Conservation (phyloP, 2,329 filamentous ascomycete genomes). For the Pseudogymnoascus sp. region DNA sequence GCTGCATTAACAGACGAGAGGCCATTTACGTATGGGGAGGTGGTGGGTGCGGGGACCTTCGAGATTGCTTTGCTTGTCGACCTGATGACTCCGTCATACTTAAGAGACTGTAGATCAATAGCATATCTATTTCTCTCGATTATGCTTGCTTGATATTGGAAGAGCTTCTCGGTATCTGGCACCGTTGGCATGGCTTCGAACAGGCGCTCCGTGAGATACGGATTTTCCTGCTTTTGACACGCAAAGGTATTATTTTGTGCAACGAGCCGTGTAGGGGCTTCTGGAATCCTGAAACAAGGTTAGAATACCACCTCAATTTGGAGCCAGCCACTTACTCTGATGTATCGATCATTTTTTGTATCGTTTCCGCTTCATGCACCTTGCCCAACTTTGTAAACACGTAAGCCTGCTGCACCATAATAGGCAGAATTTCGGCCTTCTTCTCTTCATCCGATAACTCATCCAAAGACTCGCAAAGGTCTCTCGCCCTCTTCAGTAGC, state of each 20-base stretch:
- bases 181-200: constrained; percentile 47
- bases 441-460: constrained; percentile 70
- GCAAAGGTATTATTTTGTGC: constrained; percentile 56
- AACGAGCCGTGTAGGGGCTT: constrained; percentile 58
- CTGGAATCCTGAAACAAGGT: constrained; percentile 49
- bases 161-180: constrained; percentile 56
- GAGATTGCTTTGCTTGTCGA: constrained; percentile 40
- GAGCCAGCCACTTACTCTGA: constrained; percentile 44
- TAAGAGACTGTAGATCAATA: constrained; percentile 59
- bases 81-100: constrained; percentile 53
- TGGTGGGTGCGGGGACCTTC: constrained; percentile 39
- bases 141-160: constrained; percentile 60
- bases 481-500: constrained; percentile 61
- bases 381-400: constrained; percentile 62
- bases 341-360: constrained; percentile 55
- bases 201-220: constrained; percentile 59
- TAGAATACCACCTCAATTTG: constrained; percentile 21
- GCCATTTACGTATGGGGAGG: constrained; percentile 44
- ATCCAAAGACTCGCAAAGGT: constrained; percentile 65
- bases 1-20: constrained; percentile 65
- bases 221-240: constrained; percentile 46
- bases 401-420: constrained; percentile 69
- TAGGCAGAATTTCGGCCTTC: constrained; percentile 64
- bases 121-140: constrained; percentile 57
- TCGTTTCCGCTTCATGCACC: constrained; percentile 53